A percentile compares a stretch with the other conserved stretches of the same genome.
Evolutionary conservation across 2,329 filamentous ascomycete species (phyloP).

Genomic region (Cladophialophora chaetospira): DNA sequence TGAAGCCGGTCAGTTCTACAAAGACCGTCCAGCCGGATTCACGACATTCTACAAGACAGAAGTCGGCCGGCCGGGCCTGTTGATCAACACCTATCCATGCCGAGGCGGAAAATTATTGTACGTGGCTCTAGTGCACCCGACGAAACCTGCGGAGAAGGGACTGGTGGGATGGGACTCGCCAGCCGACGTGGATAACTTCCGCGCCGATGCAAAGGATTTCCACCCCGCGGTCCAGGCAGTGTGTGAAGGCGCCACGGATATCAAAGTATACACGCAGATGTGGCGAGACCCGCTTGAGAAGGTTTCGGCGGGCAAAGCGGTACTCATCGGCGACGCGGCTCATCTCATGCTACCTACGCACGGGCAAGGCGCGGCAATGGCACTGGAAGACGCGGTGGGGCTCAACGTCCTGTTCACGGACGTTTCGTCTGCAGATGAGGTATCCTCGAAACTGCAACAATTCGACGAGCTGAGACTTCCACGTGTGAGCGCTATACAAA

Average conservation of each 20-base stretch:
- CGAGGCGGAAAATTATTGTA: conserved; percentile 19
- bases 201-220: conserved; percentile 19
- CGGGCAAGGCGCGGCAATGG: conserved; percentile 40
- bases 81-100: conserved; percentile 27
- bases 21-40: conserved; percentile 16
- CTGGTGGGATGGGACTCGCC: conserved; percentile 23
- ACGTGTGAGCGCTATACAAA: conserved; percentile 19
- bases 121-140: conserved; percentile 22
- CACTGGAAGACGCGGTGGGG: conserved; percentile 38
- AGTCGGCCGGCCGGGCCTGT: conserved; percentile 17
- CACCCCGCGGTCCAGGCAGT: conserved; percentile 25
- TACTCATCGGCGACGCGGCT: conserved; percentile 63
- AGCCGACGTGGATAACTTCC: conserved; percentile 15
- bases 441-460: conserved; percentile 5
- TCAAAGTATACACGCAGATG: conserved; percentile 26
- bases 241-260: conserved; percentile 23
- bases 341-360: conserved; percentile 68
- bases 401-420: conserved; percentile 35
- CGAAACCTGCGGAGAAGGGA: conserved; percentile 20
- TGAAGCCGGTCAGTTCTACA: conserved; percentile 20
- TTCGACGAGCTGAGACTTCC: conserved; percentile 23
- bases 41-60: conserved; percentile 24
- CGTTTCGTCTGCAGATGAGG: not conserved
- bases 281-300: conserved; percentile 22
- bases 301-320: conserved; percentile 58